A percentile compares a stretch with the other conserved stretches of the same genome.
Conservation (phyloP, 805 yeast genomes). For the Saturnispora hagleri region DNA sequence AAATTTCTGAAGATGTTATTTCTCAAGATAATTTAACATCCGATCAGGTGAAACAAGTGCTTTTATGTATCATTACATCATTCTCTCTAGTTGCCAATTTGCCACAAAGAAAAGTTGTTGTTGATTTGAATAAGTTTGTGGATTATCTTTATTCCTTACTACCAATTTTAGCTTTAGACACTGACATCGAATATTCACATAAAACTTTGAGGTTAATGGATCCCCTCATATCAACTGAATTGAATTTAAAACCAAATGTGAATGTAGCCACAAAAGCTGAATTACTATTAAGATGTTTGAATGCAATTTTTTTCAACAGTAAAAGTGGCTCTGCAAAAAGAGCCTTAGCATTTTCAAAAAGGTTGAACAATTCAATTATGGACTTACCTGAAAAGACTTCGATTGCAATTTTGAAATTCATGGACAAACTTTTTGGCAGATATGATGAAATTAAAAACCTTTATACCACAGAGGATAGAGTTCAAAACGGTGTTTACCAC, state of each 20-base stretch:
- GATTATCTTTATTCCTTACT: constrained; percentile 63
- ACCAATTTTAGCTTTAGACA: constrained; percentile 61
- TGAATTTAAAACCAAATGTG: constrained; percentile 51
- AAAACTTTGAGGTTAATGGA: constrained; percentile 74
- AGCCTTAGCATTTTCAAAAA: constrained; percentile 75
- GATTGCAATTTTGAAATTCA: constrained; percentile 64
- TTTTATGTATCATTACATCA: constrained; percentile 82
- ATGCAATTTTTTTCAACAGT: constrained; percentile 70
- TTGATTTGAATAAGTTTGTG: constrained; percentile 77
- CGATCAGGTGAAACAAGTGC: constrained; percentile 55
- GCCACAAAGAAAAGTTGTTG: constrained; percentile 57
- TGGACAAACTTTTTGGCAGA: constrained; percentile 65
- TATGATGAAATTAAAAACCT: constrained; percentile 67
- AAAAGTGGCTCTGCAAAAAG: constrained; percentile 57
- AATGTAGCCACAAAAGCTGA: constrained; percentile 88
- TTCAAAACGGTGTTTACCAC: constrained; percentile 70
- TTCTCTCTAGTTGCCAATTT: constrained; percentile 78
- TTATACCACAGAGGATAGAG: constrained; percentile 81
- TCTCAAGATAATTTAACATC: constrained; percentile 35
- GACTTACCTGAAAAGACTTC: constrained; percentile 86
- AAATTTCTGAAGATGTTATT: constrained; percentile 49
- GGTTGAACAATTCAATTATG: constrained; percentile 56
- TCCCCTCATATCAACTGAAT: constrained; percentile 42
- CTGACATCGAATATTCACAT: constrained; percentile 80
- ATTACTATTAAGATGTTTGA: constrained; percentile 65